Evolutionary conservation across 805 yeast genomes (phyloP).

Genomic region (Yamadazyma phyllophila): DNA sequence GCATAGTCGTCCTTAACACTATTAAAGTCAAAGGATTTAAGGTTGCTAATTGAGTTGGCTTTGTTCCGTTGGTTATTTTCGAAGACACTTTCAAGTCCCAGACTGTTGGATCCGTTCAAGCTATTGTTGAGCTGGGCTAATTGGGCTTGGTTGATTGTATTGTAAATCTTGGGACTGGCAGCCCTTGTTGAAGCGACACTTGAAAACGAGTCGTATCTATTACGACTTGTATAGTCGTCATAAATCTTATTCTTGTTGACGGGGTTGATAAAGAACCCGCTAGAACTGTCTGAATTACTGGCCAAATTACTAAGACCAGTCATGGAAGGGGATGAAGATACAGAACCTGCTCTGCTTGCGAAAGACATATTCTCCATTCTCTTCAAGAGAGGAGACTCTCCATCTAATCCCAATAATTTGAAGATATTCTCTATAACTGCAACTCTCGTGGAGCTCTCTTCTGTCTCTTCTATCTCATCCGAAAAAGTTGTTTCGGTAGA

Average conservation of each 20-base stretch:
- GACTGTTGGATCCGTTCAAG: conserved; percentile 7
- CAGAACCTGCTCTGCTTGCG: conserved; percentile 22
- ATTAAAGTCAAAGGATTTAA: conserved; percentile 7
- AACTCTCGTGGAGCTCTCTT: conserved; percentile 59
- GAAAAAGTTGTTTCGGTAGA: conserved; percentile 37
- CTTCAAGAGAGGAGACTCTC: conserved; percentile 18
- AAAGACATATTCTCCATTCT: conserved; percentile 15
- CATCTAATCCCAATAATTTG: conserved; percentile 59
- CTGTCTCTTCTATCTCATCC: conserved; percentile 63
- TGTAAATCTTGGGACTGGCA: conserved; percentile 27
- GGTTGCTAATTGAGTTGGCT: conserved; percentile 5
- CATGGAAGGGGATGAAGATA: conserved; percentile 27
- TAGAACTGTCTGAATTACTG: conserved; percentile 10
- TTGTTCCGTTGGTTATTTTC: conserved; percentile 3
- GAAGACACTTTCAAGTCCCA: not conserved
- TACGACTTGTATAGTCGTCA: conserved; percentile 14
- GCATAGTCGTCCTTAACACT: conserved; percentile 52
- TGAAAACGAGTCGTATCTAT: conserved; percentile 16
- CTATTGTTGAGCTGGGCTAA: conserved; percentile 7
- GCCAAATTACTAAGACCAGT: conserved; percentile 26
- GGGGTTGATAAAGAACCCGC: conserved; percentile 5
- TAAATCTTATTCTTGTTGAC: conserved; percentile 13
- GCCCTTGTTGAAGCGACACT: conserved; percentile 16
- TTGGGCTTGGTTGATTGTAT: conserved; percentile 27
- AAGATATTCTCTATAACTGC: conserved; percentile 74